Evolutionary conservation across 148 eudicot genomes (phyloP).

Genomic region (Cornus suecica): DNA sequence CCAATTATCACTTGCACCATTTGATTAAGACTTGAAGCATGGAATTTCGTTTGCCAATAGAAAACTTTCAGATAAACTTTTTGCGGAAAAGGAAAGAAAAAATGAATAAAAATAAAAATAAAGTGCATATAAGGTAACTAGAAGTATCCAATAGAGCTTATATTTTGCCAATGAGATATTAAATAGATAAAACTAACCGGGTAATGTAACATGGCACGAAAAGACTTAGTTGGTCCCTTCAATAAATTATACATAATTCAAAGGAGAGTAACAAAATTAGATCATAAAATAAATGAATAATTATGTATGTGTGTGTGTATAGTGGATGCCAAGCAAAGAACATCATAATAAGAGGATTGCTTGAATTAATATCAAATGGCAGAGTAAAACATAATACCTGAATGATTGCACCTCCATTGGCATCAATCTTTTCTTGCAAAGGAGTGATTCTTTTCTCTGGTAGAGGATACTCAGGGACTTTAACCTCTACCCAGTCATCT

Average conservation of each 20-base stretch:
- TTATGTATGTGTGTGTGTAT: no score
- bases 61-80: background rate
- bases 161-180: no score
- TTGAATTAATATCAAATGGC: background rate
- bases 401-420: slow-evolving; percentile 19
- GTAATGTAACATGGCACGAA: background rate
- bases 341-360: background rate
- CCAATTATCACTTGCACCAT: background rate
- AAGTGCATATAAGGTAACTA: no score
- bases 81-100: background rate
- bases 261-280: background rate
- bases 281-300: background rate
- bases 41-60: background rate
- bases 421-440: slow-evolving; percentile 19
- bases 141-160: background rate
- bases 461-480: slow-evolving; percentile 36
- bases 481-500: slow-evolving; percentile 93
- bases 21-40: background rate
- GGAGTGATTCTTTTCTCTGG: slow-evolving; percentile 21
- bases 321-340: background rate
- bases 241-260: background rate
- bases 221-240: background rate
- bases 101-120: no score
- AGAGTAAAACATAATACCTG: slow-evolving; percentile 36
- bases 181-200: background rate